These are phyloP conservation scores for Wickerhamiella shivajii DNA, from an alignment of 805 yeast species.

Conservation along the genomic window DNA sequence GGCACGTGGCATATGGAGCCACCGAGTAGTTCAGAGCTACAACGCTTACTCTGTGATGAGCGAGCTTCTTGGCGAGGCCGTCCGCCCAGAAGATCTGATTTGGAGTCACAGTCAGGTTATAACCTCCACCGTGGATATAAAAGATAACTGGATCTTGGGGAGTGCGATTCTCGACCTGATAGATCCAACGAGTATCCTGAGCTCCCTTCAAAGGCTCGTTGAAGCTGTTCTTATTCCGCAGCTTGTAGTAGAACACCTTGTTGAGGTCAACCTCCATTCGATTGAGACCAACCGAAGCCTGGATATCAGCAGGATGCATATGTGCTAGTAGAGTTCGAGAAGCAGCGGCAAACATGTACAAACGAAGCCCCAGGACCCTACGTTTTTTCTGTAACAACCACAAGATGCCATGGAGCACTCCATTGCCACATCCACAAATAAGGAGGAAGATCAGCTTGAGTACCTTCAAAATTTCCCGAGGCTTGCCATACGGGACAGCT, in stretches of 20 bases:
- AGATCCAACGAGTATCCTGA: constrained; percentile 12
- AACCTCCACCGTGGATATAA: constrained; percentile 21
- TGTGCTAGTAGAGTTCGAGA: constrained; percentile 4
- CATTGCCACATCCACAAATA: neutral
- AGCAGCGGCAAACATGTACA: constrained; percentile 7
- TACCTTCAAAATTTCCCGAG: neutral
- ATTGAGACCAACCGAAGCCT: constrained; percentile 40
- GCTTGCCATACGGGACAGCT: constrained; percentile 5
- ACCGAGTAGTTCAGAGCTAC: constrained; percentile 22
- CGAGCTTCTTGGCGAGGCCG: constrained; percentile 8
- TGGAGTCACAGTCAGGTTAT: constrained; percentile 12
- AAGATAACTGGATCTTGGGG: constrained; percentile 19
- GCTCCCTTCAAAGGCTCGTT: neutral
- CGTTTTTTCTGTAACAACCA: constrained; percentile 4
- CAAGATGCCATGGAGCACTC: neutral
- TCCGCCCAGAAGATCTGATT: constrained; percentile 15
- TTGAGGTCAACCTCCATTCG: constrained; percentile 20
- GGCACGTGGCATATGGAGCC: constrained; percentile 16
- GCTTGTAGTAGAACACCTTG: constrained; percentile 1
- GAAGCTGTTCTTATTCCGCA: constrained; percentile 3
- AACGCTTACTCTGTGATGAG: constrained; percentile 15
- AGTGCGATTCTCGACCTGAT: constrained; percentile 15
- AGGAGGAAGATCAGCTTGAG: constrained; percentile 3
- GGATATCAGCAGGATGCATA: constrained; percentile 52
- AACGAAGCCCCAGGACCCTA: neutral